Percentiles rank a stretch among this genome's conserved stretches.
These are phyloP conservation scores for Psophocarpus tetragonolobus DNA, from an alignment of 306 rosid species.

Conservation along the genomic window DNA sequence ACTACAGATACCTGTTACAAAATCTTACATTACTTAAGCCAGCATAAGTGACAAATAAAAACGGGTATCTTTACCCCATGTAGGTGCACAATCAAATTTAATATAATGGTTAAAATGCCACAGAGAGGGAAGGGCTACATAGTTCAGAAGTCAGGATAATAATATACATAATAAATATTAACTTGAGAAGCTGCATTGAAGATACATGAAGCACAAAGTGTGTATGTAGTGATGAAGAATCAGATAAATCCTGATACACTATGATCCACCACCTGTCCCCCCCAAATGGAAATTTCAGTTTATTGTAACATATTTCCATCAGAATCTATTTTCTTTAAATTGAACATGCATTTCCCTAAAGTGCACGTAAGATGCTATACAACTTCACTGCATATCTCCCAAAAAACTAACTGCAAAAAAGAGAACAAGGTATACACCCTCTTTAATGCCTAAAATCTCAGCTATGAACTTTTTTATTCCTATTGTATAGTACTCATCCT, in stretches of 20 bases:
- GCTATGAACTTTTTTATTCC: constrained; percentile 1
- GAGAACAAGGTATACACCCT: not conserved
- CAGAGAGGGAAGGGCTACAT: constrained; percentile 6
- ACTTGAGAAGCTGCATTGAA: constrained; percentile 6
- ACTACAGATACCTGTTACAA: constrained; percentile 78
- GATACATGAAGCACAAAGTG: not conserved
- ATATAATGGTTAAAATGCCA: constrained; percentile 16
- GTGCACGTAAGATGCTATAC: not conserved
- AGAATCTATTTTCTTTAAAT: not conserved
- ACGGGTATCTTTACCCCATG: constrained; percentile 22
- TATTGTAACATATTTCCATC: not conserved
- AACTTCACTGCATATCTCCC: constrained; percentile 17
- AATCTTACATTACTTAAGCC: constrained; percentile 30
- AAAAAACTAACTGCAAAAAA: not conserved
- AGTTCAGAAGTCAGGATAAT: not conserved
- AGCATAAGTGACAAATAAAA: constrained; percentile 38
- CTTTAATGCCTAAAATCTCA: constrained; percentile 7
- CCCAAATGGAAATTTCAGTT: not conserved
- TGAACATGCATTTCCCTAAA: not conserved
- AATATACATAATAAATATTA: not conserved
- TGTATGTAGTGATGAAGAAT: not conserved
- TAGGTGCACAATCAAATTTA: constrained; percentile 20
- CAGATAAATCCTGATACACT: not conserved
- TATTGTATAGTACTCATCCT: constrained; percentile 26
- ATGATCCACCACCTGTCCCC: not conserved